Evolutionary conservation across 2,329 filamentous ascomycete genomes (phyloP).

Genomic region (Pseudogymnoascus sp.): DNA sequence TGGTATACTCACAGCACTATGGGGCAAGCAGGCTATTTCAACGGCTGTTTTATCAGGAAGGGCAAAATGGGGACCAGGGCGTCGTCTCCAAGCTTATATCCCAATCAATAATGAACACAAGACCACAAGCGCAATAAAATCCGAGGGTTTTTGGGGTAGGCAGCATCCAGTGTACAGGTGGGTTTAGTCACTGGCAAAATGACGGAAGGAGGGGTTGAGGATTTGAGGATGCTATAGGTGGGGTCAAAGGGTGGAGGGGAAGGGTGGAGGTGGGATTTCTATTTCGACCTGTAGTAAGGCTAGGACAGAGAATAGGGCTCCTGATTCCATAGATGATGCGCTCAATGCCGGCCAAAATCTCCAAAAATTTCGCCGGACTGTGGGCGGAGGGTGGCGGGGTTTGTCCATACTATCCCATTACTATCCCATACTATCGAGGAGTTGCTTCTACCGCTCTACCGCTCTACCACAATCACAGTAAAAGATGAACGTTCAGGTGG

Average conservation of each 20-base stretch:
- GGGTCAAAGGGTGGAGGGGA: not conserved
- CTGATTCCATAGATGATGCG: not conserved
- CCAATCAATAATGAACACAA: conserved; percentile 7
- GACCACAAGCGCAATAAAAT: not conserved
- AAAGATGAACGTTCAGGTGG: not conserved
- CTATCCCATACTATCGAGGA: not conserved
- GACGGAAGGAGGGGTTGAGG: conserved; percentile 5
- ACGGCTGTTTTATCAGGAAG: not conserved
- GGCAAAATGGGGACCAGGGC: not conserved
- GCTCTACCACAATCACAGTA: not conserved
- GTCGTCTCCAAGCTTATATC: not conserved
- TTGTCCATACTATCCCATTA: not conserved
- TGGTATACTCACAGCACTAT: conserved; percentile 1
- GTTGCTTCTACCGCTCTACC: not conserved
- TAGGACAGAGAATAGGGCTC: not conserved
- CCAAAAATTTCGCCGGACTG: not conserved
- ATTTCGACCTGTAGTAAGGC: not conserved
- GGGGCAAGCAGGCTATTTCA: conserved; percentile 8
- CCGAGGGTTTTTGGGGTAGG: not conserved
- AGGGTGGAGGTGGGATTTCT: not conserved
- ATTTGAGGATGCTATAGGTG: not conserved
- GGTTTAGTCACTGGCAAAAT: conserved; percentile 9
- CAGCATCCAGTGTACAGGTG: not conserved
- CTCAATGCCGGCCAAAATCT: not conserved
- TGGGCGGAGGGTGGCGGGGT: not conserved